phyloP scores from a whole-genome alignment of 176 grass and related monocot genomes.

The Rhipidocladum racemiflorum region DNA sequence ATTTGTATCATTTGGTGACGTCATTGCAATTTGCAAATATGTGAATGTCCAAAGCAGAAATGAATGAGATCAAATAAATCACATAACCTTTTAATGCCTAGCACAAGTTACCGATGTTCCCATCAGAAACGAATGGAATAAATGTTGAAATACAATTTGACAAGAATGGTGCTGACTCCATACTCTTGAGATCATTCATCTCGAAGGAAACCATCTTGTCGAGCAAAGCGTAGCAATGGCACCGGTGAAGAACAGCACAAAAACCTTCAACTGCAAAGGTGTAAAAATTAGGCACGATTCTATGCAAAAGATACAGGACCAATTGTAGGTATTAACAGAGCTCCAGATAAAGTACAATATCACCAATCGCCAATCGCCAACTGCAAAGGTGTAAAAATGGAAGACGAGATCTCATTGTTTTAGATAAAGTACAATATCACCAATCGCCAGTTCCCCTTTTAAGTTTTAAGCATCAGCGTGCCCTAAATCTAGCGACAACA shows the following conservation, averaged over 20 bases:
- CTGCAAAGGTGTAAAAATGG: too few species aligned
- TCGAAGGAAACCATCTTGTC: slow-evolving; percentile 89
- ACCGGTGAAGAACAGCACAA: neutral
- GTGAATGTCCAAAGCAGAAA: neutral
- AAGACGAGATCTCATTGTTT: neutral
- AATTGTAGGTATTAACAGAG: neutral
- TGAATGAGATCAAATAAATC: neutral
- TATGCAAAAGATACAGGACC: neutral
- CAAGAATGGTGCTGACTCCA: neutral
- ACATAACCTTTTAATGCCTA: neutral
- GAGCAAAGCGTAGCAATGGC: neutral
- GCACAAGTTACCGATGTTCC: neutral
- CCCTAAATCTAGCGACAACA: neutral
- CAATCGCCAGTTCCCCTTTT: neutral
- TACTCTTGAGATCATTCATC: slow-evolving; percentile 99
- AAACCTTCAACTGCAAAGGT: slow-evolving; percentile 16
- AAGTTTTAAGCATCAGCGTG: neutral
- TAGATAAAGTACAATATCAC: neutral
- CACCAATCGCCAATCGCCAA: too few species aligned
- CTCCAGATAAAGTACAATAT: neutral
- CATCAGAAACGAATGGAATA: neutral
- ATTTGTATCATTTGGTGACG: neutral
- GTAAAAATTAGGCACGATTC: neutral
- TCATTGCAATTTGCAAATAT: neutral
- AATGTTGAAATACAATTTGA: neutral